Evolutionary conservation across 2,329 filamentous ascomycete genomes (phyloP).

Genomic region (Penicillium glabrum): DNA sequence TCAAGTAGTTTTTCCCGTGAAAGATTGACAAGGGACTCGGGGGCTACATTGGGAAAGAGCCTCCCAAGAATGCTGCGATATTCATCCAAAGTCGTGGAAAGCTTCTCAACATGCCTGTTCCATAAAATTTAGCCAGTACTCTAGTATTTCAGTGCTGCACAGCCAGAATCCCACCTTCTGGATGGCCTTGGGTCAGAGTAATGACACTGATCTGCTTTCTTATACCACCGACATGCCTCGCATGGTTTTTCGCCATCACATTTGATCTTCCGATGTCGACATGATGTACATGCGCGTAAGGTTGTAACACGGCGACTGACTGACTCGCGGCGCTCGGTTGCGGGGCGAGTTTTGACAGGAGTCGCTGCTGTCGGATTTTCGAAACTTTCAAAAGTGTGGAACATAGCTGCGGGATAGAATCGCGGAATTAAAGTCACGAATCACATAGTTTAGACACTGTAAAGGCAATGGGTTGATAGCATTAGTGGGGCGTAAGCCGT

Average conservation of each 20-base stretch:
- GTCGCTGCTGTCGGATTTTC: constrained; percentile 34
- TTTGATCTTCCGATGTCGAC: constrained; percentile 78
- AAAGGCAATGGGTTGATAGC: constrained; percentile 1
- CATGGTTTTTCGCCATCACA: constrained; percentile 81
- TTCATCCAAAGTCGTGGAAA: constrained; percentile 66
- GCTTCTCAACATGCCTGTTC: constrained; percentile 51
- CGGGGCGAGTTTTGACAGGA: constrained; percentile 27
- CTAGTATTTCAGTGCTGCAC: background rate
- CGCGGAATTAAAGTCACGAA: background rate
- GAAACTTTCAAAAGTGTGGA: constrained; percentile 44
- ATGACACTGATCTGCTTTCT: constrained; percentile 74
- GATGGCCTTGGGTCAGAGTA: constrained; percentile 82
- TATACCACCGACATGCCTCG: constrained; percentile 78
- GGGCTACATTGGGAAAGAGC: constrained; percentile 60
- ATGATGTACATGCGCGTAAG: constrained; percentile 66
- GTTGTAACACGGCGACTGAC: constrained; percentile 39
- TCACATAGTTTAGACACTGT: constrained; percentile 16
- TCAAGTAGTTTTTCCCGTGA: constrained; percentile 61
- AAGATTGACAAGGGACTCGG: constrained; percentile 53
- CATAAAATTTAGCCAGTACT: background rate
- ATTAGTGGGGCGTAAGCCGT: constrained; percentile 1
- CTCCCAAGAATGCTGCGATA: constrained; percentile 63
- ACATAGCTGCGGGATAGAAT: constrained; percentile 31
- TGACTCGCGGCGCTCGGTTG: constrained; percentile 34
- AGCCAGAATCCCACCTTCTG: constrained; percentile 60